Base-by-base conservation (phyloP, 805 yeast genomes). In the Middelhovenomyces tepae region DNA sequence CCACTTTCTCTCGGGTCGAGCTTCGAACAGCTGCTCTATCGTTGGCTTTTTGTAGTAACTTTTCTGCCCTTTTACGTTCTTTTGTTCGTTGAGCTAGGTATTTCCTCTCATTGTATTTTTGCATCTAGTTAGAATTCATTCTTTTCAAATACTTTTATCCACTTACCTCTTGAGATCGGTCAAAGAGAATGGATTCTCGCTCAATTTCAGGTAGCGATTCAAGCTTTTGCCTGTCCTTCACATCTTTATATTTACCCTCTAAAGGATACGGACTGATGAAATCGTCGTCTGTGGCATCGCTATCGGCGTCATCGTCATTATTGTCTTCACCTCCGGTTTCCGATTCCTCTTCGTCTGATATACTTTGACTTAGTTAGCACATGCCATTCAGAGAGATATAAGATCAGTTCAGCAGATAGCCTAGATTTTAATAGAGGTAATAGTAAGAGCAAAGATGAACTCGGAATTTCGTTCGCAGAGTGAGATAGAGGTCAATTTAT, bases 121-220 rank as follows among this genome's bases (percentile, higher is more conserved):
- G 94, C 75, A 84, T 73, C 41, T n/a, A n/a, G n/a, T n/a, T n/a
- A n/a, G n/a, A n/a, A n/a, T n/a, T n/a, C n/a, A n/a, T n/a, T n/a
- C n/a, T n/a, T n/a, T n/a, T n/a, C n/a, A n/a, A n/a, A n/a, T n/a
- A n/a, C n/a, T n/a, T n/a, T n/a, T n/a, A n/a, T n/a, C n/a, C n/a
- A n/a, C n/a, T n/a, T n/a, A n/a, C n/a, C n/a, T 83, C 93, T 59
- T 86, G 95, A 6, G 84, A 73, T 58, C 99, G 83, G 36, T 89
- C 97, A 48, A 84, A 91, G 36, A 91, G 69, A 36, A 86, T 73
- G 46, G 81, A 78, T 63, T 91, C 98, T 51, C 97, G 79, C 50
- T 83, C 83, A 56, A 91, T 73, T 64, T 91, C 98, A 36, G 89
- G 94, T 76, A 91, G 69, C 1, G 65, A 53, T 30, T 68, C 76